Conservation (phyloP, 1,284 basidiomycete species). For the Irpex lacteus region DNA sequence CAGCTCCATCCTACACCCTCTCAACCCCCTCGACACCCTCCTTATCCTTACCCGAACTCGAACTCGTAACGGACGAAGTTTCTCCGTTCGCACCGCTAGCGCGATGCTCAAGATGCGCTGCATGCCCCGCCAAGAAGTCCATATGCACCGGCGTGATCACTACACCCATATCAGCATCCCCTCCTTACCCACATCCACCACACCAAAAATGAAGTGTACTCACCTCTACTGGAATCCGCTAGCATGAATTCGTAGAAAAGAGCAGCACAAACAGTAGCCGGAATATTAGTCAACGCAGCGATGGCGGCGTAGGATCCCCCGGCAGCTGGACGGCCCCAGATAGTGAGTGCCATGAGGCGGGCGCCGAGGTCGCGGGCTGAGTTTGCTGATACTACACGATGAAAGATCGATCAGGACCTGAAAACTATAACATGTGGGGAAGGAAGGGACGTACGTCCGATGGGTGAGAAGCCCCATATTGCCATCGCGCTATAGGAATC, state of each 20-base stretch:
- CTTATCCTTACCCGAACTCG: neutral
- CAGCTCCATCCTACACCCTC: neutral
- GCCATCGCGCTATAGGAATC: constrained; percentile 39
- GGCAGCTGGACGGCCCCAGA: constrained; percentile 54
- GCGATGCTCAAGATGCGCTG: constrained; percentile 24
- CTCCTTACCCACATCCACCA: neutral
- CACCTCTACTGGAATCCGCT: constrained; percentile 49
- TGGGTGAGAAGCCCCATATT: constrained; percentile 47
- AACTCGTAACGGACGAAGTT: neutral
- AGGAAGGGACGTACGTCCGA: constrained; percentile 38
- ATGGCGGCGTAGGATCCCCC: constrained; percentile 68
- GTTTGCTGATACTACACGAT: constrained; percentile 51
- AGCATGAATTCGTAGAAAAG: constrained; percentile 54
- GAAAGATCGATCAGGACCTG: no score
- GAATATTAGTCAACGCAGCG: constrained; percentile 63
- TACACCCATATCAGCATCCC: neutral
- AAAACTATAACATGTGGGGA: neutral
- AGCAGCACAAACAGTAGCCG: constrained; percentile 51
- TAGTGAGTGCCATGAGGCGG: constrained; percentile 53
- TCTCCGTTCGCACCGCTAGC: neutral
- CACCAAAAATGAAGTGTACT: constrained; percentile 7
- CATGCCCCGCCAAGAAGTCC: constrained; percentile 22
- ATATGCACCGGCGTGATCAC: constrained; percentile 20
- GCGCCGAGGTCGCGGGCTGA: constrained; percentile 65
- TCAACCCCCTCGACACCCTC: neutral